Evolutionary conservation across 1,284 basidiomycete species (phyloP), one percentile per base, ranked within the genome.

Genomic region (Sphagnurus paluster): DNA sequence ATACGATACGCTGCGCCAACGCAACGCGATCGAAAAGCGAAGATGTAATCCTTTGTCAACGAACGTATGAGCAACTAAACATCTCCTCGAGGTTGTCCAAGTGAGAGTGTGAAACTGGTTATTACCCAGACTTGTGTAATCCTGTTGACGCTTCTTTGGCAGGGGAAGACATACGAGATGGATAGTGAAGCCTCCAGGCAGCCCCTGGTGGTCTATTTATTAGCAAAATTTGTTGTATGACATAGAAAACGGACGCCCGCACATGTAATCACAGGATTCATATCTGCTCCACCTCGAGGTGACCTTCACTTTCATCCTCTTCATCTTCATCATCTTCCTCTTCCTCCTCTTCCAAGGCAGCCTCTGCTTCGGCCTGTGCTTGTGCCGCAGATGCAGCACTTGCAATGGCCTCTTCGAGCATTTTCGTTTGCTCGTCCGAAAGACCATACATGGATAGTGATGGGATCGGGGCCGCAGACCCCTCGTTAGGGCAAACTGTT

Each of bases 311-410:
- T 29, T 64, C 62, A 34, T 69, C 65, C 34, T 63, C 62, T 33
- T 65, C 61, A 33, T 62, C 72, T 16, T 70, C 71, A 11, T 79
- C 76, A 19, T 78, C 74, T 48, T 79, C 76, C 52, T 83, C 80
- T 34, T 77, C 80, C 47, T 81, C 77, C 54, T 84, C 82, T 58
- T 87, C 84, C 48, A 82, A 56, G 0, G 81, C 82, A 5, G 84
- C 84, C 54, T 87, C 84, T 0, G 82, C 84, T 54, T 87, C 85
- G 0, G 84, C 84, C 53, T 85, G 84, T 9, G 82, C 81, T 53
- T 85, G 84, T 1, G 84, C 85, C 25, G 81, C 82, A 21, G 77
- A 75, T 8, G 85, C 80, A 1, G 85, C 84, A 56, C 74, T 83
- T 17, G 81, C 79, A 39, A 87, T 84, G 0, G 84, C 84, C 50